Percentiles rank a stretch among this genome's conserved stretches.
phyloP scores from a whole-genome alignment of 768 basidiomycete genomes.

The Macrocybe gigantea region DNA sequence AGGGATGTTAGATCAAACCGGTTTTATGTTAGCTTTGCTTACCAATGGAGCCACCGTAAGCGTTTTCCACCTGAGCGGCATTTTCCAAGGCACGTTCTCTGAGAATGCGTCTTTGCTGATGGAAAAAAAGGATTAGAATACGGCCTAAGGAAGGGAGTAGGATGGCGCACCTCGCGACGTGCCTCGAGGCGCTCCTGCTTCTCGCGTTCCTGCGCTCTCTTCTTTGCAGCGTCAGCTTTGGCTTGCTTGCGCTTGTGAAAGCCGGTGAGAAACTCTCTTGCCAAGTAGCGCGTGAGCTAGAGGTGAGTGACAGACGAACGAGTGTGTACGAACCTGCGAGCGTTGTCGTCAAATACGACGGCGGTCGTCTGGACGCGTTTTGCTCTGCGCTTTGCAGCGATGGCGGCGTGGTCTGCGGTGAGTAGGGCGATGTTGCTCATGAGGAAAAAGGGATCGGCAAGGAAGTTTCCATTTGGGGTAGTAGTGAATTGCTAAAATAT shows the following conservation, averaged over 20 bases:
- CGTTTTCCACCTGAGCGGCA: conserved; percentile 69
- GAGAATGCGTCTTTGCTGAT: conserved; percentile 71
- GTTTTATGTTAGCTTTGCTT: conserved; percentile 7
- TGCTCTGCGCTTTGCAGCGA: conserved; percentile 63
- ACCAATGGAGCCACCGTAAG: conserved; percentile 54
- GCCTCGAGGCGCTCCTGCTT: conserved; percentile 69
- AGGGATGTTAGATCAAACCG: conserved; percentile 10
- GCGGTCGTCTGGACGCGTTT: conserved; percentile 69
- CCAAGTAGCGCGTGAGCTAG: conserved; percentile 9
- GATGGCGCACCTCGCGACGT: conserved; percentile 64
- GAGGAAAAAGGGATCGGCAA: conserved; percentile 1
- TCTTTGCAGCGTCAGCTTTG: conserved; percentile 70
- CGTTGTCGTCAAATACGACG: conserved; percentile 82
- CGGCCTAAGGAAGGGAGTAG: conserved; percentile 6
- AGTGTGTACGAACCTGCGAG: conserved; percentile 51
- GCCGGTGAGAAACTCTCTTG: conserved; percentile 86
- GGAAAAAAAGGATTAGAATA: conserved; percentile 8
- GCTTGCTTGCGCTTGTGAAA: conserved; percentile 90
- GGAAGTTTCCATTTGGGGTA: conserved; percentile 1
- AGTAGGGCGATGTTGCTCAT: conserved; percentile 40
- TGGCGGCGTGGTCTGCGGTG: conserved; percentile 56
- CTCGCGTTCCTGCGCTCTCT: conserved; percentile 70
- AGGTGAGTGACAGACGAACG: too few species aligned
- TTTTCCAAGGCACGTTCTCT: conserved; percentile 76
- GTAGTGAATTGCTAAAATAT: not conserved